A percentile compares a stretch with the other conserved stretches of the same genome.
Evolutionary conservation across 306 rosid species (phyloP).

Genomic region (Citrullus mucosospermus): DNA sequence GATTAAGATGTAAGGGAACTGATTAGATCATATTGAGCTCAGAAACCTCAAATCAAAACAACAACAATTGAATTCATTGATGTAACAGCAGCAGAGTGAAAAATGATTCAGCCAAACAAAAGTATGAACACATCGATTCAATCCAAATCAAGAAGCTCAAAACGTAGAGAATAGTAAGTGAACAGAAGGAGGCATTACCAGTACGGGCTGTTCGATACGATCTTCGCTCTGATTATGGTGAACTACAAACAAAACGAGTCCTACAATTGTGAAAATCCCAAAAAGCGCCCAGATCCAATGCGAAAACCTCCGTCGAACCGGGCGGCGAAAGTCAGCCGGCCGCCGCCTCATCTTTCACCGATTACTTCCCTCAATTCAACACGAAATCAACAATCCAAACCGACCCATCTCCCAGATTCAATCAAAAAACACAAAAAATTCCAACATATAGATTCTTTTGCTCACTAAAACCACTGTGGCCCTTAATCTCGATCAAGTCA

Average conservation of each 20-base stretch:
- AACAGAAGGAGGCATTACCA: slow-evolving; percentile 26
- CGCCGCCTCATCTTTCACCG: slow-evolving; percentile 81
- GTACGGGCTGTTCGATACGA: slow-evolving; percentile 42
- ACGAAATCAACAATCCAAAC: slow-evolving; percentile 15
- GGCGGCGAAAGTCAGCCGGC: slow-evolving; percentile 97
- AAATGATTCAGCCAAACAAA: neutral
- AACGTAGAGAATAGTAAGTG: neutral
- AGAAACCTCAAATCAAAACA: neutral
- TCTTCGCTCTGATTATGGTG: slow-evolving; percentile 83
- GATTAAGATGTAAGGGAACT: neutral
- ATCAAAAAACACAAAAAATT: slow-evolving; percentile 8
- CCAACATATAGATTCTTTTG: neutral
- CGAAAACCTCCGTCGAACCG: slow-evolving; percentile 75
- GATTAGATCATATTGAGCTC: slow-evolving; percentile 5
- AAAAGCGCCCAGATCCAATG: slow-evolving; percentile 87
- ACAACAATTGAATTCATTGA: neutral
- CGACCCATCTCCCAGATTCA: slow-evolving; percentile 20
- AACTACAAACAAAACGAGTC: slow-evolving; percentile 49
- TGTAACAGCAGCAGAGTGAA: neutral
- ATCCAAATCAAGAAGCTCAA: slow-evolving; percentile 1
- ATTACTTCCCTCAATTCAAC: slow-evolving; percentile 30
- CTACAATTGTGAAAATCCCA: slow-evolving; percentile 49
- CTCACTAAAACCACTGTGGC: slow-evolving; percentile 3
- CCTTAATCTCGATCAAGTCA: slow-evolving; percentile 1
- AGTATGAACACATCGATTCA: neutral